These are phyloP conservation scores for Hyaloscypha bicolor DNA, from an alignment of 495 filamentous ascomycete species.

Conservation along the genomic window DNA sequence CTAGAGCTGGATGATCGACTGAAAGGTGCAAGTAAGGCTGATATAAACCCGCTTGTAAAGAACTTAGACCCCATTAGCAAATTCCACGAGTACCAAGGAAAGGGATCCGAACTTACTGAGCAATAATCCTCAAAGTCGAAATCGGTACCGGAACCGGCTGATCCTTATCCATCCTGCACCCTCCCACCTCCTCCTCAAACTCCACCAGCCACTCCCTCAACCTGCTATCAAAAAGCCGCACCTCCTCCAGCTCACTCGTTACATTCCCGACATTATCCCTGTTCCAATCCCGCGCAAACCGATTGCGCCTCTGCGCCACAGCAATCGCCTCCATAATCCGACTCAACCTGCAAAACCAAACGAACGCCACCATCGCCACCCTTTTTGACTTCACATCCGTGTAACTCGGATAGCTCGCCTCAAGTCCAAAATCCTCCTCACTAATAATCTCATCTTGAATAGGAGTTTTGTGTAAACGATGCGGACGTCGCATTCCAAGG, in stretches of 20 bases:
- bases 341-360: constrained; percentile 24
- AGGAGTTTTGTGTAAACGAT: constrained; percentile 18
- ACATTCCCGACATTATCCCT: not conserved
- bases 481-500: constrained; percentile 19
- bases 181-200: constrained; percentile 9
- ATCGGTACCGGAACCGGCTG: constrained; percentile 12
- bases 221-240: not conserved
- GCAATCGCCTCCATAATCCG: constrained; percentile 21
- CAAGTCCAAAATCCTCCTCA: constrained; percentile 18
- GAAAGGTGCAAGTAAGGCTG: constrained; percentile 22
- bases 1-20: not conserved
- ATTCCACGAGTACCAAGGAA: not conserved
- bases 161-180: not conserved
- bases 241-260: constrained; percentile 7
- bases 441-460: constrained; percentile 19
- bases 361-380: constrained; percentile 12
- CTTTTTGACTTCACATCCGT: constrained; percentile 13
- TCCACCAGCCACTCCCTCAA: constrained; percentile 12
- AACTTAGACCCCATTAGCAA: constrained; percentile 6
- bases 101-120: constrained; percentile 11
- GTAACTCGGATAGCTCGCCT: constrained; percentile 6
- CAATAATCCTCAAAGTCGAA: constrained; percentile 15
- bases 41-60: constrained; percentile 17
- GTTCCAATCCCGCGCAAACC: constrained; percentile 15
- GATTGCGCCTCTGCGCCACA: constrained; percentile 8